Evolutionary conservation across 2,329 filamentous ascomycete species (phyloP), one percentile per base, ranked within the genome.

Genomic region (Pseudogymnoascus sp.): DNA sequence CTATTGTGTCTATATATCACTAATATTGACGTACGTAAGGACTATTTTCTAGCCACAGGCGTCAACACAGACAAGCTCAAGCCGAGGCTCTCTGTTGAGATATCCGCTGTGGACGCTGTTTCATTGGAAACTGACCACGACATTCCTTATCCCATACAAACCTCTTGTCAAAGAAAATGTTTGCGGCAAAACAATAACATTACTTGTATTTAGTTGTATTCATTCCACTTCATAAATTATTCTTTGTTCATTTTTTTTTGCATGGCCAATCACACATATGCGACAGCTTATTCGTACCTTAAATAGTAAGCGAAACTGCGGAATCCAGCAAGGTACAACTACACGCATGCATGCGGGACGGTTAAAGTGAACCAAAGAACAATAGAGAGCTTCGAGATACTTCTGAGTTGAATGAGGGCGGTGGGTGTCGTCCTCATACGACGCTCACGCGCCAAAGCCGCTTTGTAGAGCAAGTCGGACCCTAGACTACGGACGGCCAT

Each of bases 211-310:
- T 56, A 56, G 25, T 62, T 16, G n/a, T 40, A 23, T 40, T 28
- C 42, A 40, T 37, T 60, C 25, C 37, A 0, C n/a, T 56, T 42
- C 18, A 5, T 11, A 33, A 16, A 21, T 63, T 37, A 37, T 62
- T 62, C 42, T 53, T 64, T 53, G 16, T 47, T 35, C 61, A 6
- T 12, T 25, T 42, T 47, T 31, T 40, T 60, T 63, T 61, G 23
- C 7, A 38, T 21, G 28, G 53, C 53, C 61, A 59, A 61, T 61
- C 38, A 60, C 56, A 37, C 35, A 61, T 44, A 63, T 63, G 35
- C 23, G 44, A 59, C 18, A n/a, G 18, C 31, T 56, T 31, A 56
- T 56, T 33, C n/a, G 47, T 56, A 33, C 47, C 47, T 56, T 56
- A 18, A 56, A 56, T 56, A 56, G 25, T 56, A 56, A 56, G 47